These are phyloP conservation scores for Pleurozium schreberi DNA, from an alignment of 225 moss, liverwort and hornwort species.

Conservation along the genomic window DNA sequence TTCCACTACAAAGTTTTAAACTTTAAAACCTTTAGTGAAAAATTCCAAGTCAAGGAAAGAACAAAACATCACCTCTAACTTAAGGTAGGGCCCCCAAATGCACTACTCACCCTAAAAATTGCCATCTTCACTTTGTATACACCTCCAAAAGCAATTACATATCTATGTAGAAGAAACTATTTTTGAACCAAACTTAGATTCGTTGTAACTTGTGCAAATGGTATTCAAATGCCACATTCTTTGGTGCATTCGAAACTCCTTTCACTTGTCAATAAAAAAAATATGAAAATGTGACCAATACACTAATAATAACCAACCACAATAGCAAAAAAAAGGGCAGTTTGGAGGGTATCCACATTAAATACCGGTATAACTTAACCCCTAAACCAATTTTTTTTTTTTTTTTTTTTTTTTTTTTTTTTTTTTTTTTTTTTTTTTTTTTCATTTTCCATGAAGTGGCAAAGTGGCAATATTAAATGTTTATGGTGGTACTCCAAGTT, in stretches of 20 bases:
- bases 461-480: no score
- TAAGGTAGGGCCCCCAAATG: neutral
- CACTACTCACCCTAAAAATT: fast-evolving
- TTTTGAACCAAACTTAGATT: neutral
- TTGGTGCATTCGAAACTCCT: neutral
- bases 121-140: neutral
- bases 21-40: no score
- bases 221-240: neutral
- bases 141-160: no score
- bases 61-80: neutral
- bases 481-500: no score
- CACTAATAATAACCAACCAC: no score
- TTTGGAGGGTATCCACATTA: neutral
- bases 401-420: no score
- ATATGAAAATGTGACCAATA: neutral
- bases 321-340: neutral
- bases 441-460: no score
- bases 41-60: no score
- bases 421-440: no score
- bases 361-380: no score
- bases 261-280: neutral
- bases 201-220: neutral
- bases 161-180: neutral
- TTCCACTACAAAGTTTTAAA: no score
- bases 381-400: no score